Evolutionary conservation across 331 rosid species (phyloP), one percentile per base, ranked within the genome.

Genomic region (Acacia pycnantha): DNA sequence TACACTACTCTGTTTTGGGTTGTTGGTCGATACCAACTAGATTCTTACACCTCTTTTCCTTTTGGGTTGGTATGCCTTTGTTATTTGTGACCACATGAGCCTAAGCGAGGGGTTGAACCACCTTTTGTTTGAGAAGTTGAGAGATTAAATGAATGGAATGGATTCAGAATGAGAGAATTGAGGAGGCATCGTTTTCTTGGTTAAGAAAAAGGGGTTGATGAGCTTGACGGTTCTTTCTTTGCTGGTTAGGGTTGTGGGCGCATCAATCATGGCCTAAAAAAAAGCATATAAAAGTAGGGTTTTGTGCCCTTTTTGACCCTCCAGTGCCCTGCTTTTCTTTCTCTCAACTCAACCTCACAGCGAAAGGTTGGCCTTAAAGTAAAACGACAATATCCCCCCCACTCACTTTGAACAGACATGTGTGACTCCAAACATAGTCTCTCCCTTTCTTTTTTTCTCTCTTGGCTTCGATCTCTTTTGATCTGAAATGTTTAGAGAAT

Each of bases 181-280:
- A 71, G 78, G 79, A 70, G 47, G 58, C 77, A 77, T 79, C 81
- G 15, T 85, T 87, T 84, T 84, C 87, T 10, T 79, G 74, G 83
- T 74, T 2, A 69, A 77, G 75, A 86, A 18, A 19, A 35, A 35
- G 29, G 69, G 61, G 41, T 50, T 80, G 79, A 62, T 84, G 77
- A 79, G 81, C 35, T 24, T 70, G 74, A 70, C 21, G 33, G 2
- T 14, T 40, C 54, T 22, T 14, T 40, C 53, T 22, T 69, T 11
- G 76, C 79, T 87, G 56, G 85, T 84, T 84, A 84, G 86, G 86
- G 81, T 76, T 82, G 85, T 87, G 88, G 81, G 44, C 77, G 78
- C 90, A 87, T 87, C 90, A 46, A 24, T n/a, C 68, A 74, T 71
- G 50, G n/a, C 81, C 83, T 71, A 19, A 82, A 79, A 82, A 41